Base-by-base conservation (phyloP, 106 monocot genomes). In the Alisma plantagoaquatica region DNA sequence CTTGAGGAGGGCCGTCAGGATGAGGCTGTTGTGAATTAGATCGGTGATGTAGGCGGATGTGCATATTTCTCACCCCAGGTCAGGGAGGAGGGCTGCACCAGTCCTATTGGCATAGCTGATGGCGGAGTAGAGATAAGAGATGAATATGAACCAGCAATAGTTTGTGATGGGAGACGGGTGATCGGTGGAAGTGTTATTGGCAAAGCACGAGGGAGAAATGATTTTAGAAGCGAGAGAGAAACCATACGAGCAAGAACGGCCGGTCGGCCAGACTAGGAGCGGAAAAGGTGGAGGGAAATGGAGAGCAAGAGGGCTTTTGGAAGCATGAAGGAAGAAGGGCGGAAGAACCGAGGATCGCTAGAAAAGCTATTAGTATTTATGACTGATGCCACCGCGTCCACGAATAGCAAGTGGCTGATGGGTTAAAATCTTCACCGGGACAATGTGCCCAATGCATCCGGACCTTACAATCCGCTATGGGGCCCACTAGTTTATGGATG, bases 61-160 rank as follows among this genome's bases (percentile, higher is more conserved):
- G 79, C 88, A 88, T 42, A 50, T 28, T 43, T 64, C 12, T 43
- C 73, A 66, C 17, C 24, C 3, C 31, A 45, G 23, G 4, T 62
- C 27, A 8, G 77, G 70, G 25, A 82, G 82, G 72, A 87, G 82
- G 57, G 87, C 82, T 14, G 47, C 41, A 53, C 72, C 82, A 44
- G 72, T 75, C 62, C 28, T 32, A 63, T 82, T 87, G 56, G 78
- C 54, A 60, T 87, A 48, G 49, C 60, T 60, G 53, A 66, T 49
- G 42, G 66, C 75, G 26, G 81, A 78, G 71, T 73, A 84, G 54
- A 84, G 49, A 77, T 77, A 90, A 27, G 88, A 64, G 31, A 63
- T 76, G 52, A 59, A 73, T 45, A 89, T 79, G 70, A 46, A 83
- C 88, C 89, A 90, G 74, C 89, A 90, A 73, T 80, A 84, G 60